Base-by-base conservation (phyloP, 306 rosid genomes). In the Fragaria ananassa region DNA sequence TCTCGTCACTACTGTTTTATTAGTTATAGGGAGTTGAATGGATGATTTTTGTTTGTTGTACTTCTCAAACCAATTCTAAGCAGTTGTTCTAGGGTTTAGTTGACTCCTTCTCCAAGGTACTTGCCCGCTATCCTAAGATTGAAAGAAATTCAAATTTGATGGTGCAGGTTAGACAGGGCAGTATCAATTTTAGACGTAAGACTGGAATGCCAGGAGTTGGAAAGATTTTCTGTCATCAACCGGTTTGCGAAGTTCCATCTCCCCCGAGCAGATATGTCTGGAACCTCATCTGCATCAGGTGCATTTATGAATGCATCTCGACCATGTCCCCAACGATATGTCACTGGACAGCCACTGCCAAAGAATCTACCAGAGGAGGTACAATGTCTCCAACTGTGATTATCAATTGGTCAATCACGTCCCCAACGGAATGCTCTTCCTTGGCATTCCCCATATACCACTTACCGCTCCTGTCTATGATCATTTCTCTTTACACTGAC, bases 201-300 rank as follows among this genome's bases (percentile, higher is more conserved):
- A 82, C 71, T 85, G 66, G 91, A 87, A 74, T 85, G 83, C 50
- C 82, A 83, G 78, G 91, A 87, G 70, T 83, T 87, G 86, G 91
- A 87, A 81, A 86, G 82, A 79, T 78, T 85, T 76, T 85, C 87
- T 31, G 85, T 87, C 54, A 83, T 87, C 68, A 83, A 87, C 79
- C 91, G 91, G 10, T 87, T 85, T 76, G 91, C 91, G 23, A 85
- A 71, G 84, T 87, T 87, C 83, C 91, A 87, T 47, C 54, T 80
- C 39, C 83, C 89, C 53, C 87, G 67, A 71, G 77, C 83, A 42
- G 87, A 83, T 70, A 27, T 65, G 63, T 74, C 90, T 35, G 79
- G 83, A 57, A 71, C 68, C 71, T 23, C 86, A 50, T 79, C 90
- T 74, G 79, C 83, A 57, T 75, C 85, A 15, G 83, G 81, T 54